Evolutionary conservation across 768 basidiomycete genomes (phyloP), one percentile per base, ranked within the genome.

Genomic region (Trametopsis cervina): DNA sequence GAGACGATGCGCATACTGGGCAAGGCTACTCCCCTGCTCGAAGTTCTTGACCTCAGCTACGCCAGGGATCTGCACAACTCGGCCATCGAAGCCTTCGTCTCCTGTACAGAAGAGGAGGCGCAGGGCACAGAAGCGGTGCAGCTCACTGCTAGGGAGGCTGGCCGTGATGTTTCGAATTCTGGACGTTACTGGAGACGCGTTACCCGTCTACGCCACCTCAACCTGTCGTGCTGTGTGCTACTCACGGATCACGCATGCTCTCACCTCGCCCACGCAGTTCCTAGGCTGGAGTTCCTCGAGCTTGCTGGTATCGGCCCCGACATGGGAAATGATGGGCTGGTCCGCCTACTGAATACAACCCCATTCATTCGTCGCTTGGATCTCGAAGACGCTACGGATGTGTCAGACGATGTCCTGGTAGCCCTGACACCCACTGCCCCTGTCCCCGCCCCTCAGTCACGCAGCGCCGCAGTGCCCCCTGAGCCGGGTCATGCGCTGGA

Each of bases 11-110:
- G 70, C n/a, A 65, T 68, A 9, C 68, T 93, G 27, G 90, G 85
- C 4, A 76, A 69, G 54, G 82, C 77, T 2, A 75, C 85, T 0
- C 86, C 87, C 17, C 68, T 71, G 56, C 74, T 94, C 18, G 86
- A 90, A 62, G 77, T 89, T 15, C 69, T 94, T 18, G 91, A 94
- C 63, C 66, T 92, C 52, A 87, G 85, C 65, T 85, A 87, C 58
- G 72, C 77, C 48, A n/a, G n/a, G n/a, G 74, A 74, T 24, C 63
- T 92, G 49, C 84, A 83, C 60, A 89, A 91, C 60, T 82, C 85
- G 2, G 78, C 81, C 2, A 54, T 90, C 52, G 85, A 85, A 39
- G 83, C 81, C 2, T 83, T 89, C 60, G 79, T 89, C 4, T 67
- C 77, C 1, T 80, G 79, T 50, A 59, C 71, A 20, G 66, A 71